These are phyloP conservation scores for Chernovozyma aurita DNA, from an alignment of 1,139 yeast genomes.

Conservation along the genomic window DNA sequence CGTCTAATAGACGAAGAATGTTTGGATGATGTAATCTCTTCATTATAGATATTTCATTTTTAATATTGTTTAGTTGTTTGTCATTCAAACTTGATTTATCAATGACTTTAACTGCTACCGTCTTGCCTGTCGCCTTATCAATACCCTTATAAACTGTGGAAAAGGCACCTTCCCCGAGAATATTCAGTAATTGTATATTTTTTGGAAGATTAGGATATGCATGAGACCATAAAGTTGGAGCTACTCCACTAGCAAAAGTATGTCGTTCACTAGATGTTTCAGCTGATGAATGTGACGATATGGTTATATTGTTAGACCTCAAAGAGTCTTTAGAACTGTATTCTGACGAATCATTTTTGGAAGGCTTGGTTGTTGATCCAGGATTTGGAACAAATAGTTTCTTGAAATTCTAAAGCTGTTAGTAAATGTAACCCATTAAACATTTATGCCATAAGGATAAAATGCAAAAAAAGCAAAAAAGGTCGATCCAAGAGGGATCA, in stretches of 20 bases:
- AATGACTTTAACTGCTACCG: conserved; percentile 83
- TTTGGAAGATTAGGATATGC: conserved; percentile 17
- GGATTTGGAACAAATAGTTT: neutral
- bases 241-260: conserved; percentile 1
- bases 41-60: conserved; percentile 86
- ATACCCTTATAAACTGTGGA: conserved; percentile 78
- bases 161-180: conserved; percentile 84
- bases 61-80: conserved; percentile 54
- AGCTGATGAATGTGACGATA: conserved; percentile 8
- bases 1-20: conserved; percentile 66
- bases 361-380: neutral
- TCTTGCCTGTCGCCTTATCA: conserved; percentile 39
- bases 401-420: conserved; percentile 4
- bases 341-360: neutral
- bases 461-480: neutral
- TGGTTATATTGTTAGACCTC: conserved; percentile 4
- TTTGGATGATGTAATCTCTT: conserved; percentile 65
- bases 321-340: conserved; percentile 4
- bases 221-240: neutral
- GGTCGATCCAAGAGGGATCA: too few relatives aligned
- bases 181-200: conserved; percentile 18
- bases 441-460: neutral
- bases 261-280: neutral
- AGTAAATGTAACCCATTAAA: too few relatives aligned
- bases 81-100: conserved; percentile 54